Base-by-base conservation (phyloP, 352 stramenopile genomes). In the Pythium guiyangense region DNA sequence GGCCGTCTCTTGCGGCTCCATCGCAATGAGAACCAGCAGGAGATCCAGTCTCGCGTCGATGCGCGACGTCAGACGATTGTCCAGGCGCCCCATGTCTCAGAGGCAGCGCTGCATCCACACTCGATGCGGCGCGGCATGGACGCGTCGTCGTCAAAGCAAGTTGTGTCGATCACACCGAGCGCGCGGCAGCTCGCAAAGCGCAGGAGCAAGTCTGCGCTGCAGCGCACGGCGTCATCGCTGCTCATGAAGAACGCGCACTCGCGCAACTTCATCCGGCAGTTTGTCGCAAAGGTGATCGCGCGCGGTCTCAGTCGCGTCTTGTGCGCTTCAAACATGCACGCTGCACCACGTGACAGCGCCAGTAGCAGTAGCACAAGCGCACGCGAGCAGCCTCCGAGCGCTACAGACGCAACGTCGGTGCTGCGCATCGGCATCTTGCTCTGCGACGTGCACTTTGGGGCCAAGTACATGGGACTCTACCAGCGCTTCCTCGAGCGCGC, bases 381-480 rank as follows among this genome's bases (percentile, higher is more conserved):
- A 31, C 49, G 5, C 47, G 9, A 12, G 17, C 29, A 34, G 8
- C 8, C 1, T 14, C 6, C 12, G 4, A 25, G n/a, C 34, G 27
- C 6, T 4, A 22, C 12, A 8, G 18, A 22, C 26, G 20, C 27
- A 4, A 18, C 47, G 26, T 2, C 18, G 1, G 54, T 60, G 17
- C 45, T 79, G n/a, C 70, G 70, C 10, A 54, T 79, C 8, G 67
- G 64, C 4, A 44, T 79, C 11, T 43, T 79, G 27, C 64, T 79
- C 26, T 79, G 70, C 18, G 70, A 79, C 20, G 35, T 69, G 9
- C 64, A 75, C 54, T 79, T 79, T 59, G 70, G 70, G 2, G n/a
- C 51, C 22, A 75, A 73, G 56, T 79, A 79, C 54, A 61, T 53
- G 20, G 61, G 67, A 0, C 52, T 79, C 37, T 79, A 79, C 39